Base-by-base conservation (phyloP, 2,329 filamentous ascomycete genomes). In the Chrysoporthe cubensis region DNA sequence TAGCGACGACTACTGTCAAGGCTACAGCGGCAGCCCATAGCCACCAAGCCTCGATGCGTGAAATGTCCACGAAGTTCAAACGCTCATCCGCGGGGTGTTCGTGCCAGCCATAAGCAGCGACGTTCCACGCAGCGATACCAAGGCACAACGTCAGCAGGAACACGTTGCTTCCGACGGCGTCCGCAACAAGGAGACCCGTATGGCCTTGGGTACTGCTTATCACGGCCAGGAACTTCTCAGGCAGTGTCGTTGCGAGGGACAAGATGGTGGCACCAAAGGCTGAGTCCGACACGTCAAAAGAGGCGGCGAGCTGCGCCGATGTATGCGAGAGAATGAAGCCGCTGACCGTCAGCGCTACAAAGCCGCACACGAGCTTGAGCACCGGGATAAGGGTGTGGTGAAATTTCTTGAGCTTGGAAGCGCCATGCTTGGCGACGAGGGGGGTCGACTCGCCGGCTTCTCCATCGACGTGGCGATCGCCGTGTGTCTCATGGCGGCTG, bases 81-180 rank as follows among this genome's bases (percentile, higher is more conserved):
- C 50, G 56, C 2, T 58, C 67, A 43, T 69, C 68, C 13, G 50
- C 43, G 3, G 65, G 65, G 65, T 69, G 68, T 14, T 69, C 65
- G 21, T 69, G 68, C 68, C 68, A 69, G 65, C 65, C 65, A 42
- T 69, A 65, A 26, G 43, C 42, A 13, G 62, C 68, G 34, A 69
- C 58, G 42, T 62, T 69, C 68, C 68, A 69, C 11, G 68, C 48
- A 2, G 65, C 32, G 16, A 83, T 75, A 0, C 82, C 84, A 18
- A 81, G 74, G 71, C 84, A 87, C 4, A 87, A 75, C 1, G 83
- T 81, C 18, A 86, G 75, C 43, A 87, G 75, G 72, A 87, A 87
- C 44, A 87, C 83, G 67, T 87, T 87, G 70, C 83, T 85, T 4
- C 84, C 84, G 0, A 80, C 83, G 3, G 83, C 84, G 57, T 83